Evolutionary conservation across 371 early-diverging fungal species (phyloP), one percentile per base, ranked within the genome.

Genomic region (Syncephalastrum contaminatum): DNA sequence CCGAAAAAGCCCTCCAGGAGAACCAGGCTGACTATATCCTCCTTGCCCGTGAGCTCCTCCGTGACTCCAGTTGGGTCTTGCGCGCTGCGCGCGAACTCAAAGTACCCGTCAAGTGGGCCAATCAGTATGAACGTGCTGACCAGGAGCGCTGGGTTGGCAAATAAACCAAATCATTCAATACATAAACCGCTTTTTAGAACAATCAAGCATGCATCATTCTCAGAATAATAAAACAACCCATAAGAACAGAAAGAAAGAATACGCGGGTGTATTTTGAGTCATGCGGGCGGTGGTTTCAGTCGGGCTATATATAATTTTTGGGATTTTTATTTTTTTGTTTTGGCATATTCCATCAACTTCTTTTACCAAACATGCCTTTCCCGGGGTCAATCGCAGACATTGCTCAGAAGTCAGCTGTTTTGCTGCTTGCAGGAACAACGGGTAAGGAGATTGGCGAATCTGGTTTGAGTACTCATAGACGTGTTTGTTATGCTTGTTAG

Each of bases 11-110:
- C 25, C 49, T 96, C 19, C 63, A 83, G 44, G 58, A 68, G 0
- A 83, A 77, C 3, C 62, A 82, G 46, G 93, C 93, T 0, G 95
- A 96, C 66, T 51, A 86, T n/a, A 71, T 94, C 1, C 75, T 88
- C 2, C 63, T 88, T 10, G 97, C 82, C 5, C 83, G 96, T 22
- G 84, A 84, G 45, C 88, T 90, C 60, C 66, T 96, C 63, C 64
- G 88, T 16, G 81, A 94, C 44, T 44, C 43, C n/a, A 44, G 36
- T 6, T 67, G 56, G 56, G 52, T 53, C 10, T 44, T 60, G 39
- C 50, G 53, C 5, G 81, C 84, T 13, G 88, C 82, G 22, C 54
- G 63, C 19, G 85, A 88, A 41, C 68, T 93, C 12, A 85, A 82
- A 10, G 86, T 87, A 2, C 69, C 79, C 12, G 75, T 87, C 36